phyloP scores from a whole-genome alignment of 768 basidiomycete genomes.

The Pulveroboletus sp. region DNA sequence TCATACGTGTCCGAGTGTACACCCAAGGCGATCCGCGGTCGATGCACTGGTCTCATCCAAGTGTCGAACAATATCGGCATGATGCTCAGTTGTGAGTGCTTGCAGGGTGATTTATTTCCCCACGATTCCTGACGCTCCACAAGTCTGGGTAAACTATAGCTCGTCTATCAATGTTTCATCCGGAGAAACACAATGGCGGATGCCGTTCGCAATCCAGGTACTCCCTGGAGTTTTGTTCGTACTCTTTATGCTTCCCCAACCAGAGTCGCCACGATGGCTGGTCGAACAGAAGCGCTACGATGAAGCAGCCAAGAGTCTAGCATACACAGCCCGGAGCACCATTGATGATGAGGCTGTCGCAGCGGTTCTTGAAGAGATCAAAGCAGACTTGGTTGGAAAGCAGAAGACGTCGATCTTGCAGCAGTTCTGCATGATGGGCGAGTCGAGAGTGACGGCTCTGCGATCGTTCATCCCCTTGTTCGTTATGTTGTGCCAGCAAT shows the following conservation, averaged over 20 bases:
- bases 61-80: conserved; percentile 29
- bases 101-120: not conserved
- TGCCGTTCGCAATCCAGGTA: conserved; percentile 50
- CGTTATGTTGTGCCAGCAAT: conserved; percentile 46
- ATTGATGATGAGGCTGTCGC: conserved; percentile 35
- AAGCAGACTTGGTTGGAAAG: conserved; percentile 44
- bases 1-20: conserved; percentile 50
- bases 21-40: conserved; percentile 45
- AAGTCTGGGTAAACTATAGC: conserved; percentile 49
- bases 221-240: conserved; percentile 50
- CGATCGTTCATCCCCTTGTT: conserved; percentile 44
- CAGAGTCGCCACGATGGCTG: conserved; percentile 57
- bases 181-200: conserved; percentile 48
- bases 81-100: conserved; percentile 34
- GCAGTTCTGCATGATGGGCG: conserved; percentile 43
- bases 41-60: conserved; percentile 46
- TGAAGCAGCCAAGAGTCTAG: conserved; percentile 38
- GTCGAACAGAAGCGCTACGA: conserved; percentile 44
- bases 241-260: conserved; percentile 43
- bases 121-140: not conserved
- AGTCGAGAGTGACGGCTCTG: conserved; percentile 40
- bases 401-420: conserved; percentile 30
- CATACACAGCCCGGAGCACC: conserved; percentile 32
- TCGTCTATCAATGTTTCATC: conserved; percentile 34
- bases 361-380: conserved; percentile 43